Conservation (phyloP, 768 basidiomycete genomes). For the Hericium coralloides region DNA sequence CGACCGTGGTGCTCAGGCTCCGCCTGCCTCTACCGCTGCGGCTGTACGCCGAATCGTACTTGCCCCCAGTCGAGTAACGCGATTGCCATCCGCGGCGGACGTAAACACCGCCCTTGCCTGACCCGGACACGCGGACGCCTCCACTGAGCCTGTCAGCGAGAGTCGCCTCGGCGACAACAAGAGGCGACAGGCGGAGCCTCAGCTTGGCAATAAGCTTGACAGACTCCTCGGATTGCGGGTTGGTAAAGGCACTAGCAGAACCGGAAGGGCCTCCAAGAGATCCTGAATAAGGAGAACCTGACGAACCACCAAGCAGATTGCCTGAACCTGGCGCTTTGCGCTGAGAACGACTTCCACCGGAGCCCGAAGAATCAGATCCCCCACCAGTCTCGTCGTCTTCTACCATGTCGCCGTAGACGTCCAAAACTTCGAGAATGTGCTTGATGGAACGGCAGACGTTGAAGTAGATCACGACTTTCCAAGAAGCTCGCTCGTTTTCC, state of each 20-base stretch:
- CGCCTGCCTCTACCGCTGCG: conserved; percentile 1
- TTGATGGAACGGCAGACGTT: conserved; percentile 46
- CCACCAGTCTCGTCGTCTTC: conserved; percentile 6
- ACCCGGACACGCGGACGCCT: conserved; percentile 61
- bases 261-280: neutral
- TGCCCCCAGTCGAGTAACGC: conserved; percentile 36
- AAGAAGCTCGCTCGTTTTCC: conserved; percentile 61
- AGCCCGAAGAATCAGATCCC: neutral
- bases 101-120: conserved; percentile 67
- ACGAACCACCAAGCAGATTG: neutral
- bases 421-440: conserved; percentile 24
- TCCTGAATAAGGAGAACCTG: neutral
- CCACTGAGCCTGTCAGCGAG: conserved; percentile 70
- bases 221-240: conserved; percentile 6
- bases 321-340: neutral
- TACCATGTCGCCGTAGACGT: conserved; percentile 18
- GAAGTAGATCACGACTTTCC: conserved; percentile 77
- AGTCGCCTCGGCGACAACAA: conserved; percentile 51
- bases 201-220: conserved; percentile 23
- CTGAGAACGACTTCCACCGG: conserved; percentile 1
- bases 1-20: neutral
- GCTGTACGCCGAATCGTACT: conserved; percentile 18
- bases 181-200: conserved; percentile 48
- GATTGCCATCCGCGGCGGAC: conserved; percentile 81
- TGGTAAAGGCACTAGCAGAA: neutral